Base-by-base conservation (phyloP, 371 early-diverging fungal genomes). In the Mortierella sp. region DNA sequence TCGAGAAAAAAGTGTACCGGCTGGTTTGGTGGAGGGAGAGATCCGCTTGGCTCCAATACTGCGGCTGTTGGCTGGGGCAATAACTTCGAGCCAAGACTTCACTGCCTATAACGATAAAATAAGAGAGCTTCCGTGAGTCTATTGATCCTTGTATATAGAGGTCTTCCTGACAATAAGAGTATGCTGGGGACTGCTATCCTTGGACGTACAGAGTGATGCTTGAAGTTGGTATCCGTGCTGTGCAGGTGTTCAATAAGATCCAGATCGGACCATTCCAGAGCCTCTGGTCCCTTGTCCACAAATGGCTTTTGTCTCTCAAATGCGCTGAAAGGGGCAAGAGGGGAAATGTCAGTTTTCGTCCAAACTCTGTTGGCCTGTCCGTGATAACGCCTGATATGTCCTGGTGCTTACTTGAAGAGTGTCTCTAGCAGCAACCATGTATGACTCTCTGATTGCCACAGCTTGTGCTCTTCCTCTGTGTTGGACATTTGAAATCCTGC, bases 41-140 rank as follows among this genome's bases (percentile, higher is more conserved):
- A 64, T 34, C 26, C 57, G 59, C 73, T 83, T 83, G 9, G 53
- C 10, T 48, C 53, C 72, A 34, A 73, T 40, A 34, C n/a, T 54
- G 24, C 78, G 76, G 11, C 48, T 73, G 34, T 75, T 74, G 13
- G n/a, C 44, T 26, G 79, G 79, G 28, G 86, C 86, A 48, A 79
- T 86, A 6, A 76, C 73, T 54, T 86, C 79, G 21, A 86, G 75
- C 86, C 86, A 86, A 5, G 74, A 67, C 61, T 82, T 86, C n/a
- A 86, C 86, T 57, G 86, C 80, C 83, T 82, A 64, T 28, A 13
- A 28, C 48, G 44, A 11, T 11, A n/a, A 55, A 21, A 69, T n/a
- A 16, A 50, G 37, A 28, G 43, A 59, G 19, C 31, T 34, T 31
- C n/a, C 43, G 55, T n/a, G 51, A 46, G 75, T 16, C 31, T 69